Conservation (phyloP, 2,329 filamentous ascomycete species). For the Thielaviopsis ethacetica region DNA sequence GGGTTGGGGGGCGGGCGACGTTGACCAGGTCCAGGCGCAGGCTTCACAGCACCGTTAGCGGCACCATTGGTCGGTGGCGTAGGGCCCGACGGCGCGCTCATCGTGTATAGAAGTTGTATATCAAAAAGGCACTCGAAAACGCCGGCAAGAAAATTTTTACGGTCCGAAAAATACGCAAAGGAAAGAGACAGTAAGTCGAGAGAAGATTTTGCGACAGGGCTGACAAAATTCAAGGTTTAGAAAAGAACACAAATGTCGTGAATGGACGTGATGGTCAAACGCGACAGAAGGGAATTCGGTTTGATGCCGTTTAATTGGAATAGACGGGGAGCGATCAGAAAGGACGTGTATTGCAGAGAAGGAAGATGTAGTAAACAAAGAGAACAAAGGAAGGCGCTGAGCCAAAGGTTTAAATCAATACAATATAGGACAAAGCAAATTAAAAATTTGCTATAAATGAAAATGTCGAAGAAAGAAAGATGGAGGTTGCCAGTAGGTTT, state of each 20-base stretch:
- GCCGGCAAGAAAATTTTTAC: neutral
- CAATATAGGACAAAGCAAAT: neutral
- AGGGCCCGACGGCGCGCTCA: conserved; percentile 25
- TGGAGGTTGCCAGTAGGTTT: no score
- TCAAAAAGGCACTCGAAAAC: neutral
- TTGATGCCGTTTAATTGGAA: neutral
- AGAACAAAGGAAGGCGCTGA: neutral
- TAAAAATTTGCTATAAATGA: neutral
- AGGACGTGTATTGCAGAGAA: neutral
- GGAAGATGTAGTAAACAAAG: neutral
- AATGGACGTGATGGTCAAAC: neutral
- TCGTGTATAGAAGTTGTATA: conserved; percentile 15
- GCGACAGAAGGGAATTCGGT: neutral
- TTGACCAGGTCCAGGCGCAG: conserved; percentile 2
- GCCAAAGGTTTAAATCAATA: neutral
- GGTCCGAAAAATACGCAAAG: neutral
- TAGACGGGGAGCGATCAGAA: neutral
- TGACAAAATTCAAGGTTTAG: neutral
- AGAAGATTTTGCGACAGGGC: neutral
- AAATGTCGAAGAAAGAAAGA: neutral
- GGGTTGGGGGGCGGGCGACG: conserved; percentile 8
- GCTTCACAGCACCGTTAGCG: neutral
- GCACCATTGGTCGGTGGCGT: conserved; percentile 18
- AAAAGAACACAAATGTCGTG: neutral
- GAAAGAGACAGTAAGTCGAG: neutral